Evolutionary conservation across 148 eudicot species (phyloP), one percentile per base, ranked within the genome.

Genomic region (Spergularia bocconei): DNA sequence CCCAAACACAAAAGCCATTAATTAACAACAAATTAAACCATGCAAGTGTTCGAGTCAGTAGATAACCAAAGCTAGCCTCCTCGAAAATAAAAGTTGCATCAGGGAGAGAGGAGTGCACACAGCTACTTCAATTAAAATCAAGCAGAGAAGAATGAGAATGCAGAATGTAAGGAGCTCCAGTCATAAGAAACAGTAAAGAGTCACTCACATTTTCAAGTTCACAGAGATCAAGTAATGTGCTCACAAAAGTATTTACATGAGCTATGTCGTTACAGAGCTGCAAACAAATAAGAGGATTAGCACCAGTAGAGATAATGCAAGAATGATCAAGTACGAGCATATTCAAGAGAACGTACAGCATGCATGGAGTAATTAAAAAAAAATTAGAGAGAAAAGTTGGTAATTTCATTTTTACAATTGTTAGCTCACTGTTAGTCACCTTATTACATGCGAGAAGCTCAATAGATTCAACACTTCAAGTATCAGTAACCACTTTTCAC

Each of bases 201-300:
- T 21, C 33, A 73, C 85, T 79, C 63, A 85, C 87, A 79, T 79
- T 79, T 47, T 82, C 79, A 48, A 75, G 76, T 50, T 68, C 57
- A 72, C 85, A 85, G 38, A 85, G 78, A 67, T 75, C 83, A 65
- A 82, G 85, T 64, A 85, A 72, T 67, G 60, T 57, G 13, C 50
- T 67, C 79, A 85, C 33, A 62, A 85, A 77, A 64, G 72, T 79
- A 77, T 79, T 74, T 75, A 79, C 72, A 53, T 13, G 75, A 60
- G 56, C 60, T 67, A 52, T 50, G 41, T 80, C 81, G 68, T 67
- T 68, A 19, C 75, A 67, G 50, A 85, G 79, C 87, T 85, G 87
- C 63, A 82, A 16, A 59, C n/a, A 23, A n/a, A 75, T 51, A 70
- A 7, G 23, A 63, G 55, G 67, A 59, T 72, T 21, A 25, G 15